Base-by-base conservation (phyloP, 108 stramenopile species). In the Fragilaria crotonensis region DNA sequence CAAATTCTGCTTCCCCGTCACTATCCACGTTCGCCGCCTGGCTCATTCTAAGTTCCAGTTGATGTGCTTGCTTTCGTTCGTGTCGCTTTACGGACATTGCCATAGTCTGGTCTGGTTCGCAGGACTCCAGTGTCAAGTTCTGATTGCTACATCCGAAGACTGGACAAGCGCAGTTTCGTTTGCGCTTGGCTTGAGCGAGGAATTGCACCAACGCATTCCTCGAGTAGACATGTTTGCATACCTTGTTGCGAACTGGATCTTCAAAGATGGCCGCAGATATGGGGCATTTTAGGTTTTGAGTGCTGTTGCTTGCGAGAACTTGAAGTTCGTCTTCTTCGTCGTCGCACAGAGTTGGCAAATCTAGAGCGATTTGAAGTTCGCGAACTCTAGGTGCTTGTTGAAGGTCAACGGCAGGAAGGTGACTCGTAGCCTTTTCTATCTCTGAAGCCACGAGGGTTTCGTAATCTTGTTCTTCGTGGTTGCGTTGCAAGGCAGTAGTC, bases 151-250 rank as follows among this genome's bases (percentile, higher is more conserved):
- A 89, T 14, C 87, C 87, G 22, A 80, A 54, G 2, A 81, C 58
- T 47, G 87, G 87, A 60, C 87, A 89, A 4, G 49, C 68, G 19
- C 57, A 58, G 7, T 20, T 21, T 41, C 50, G 25, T 2, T 25
- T 2, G 7, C 20, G 25, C 25, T 75, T 74, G 2, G 58, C 33
- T 25, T 55, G 70, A 3, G 54, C 23, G 0, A 85, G 4, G 59
- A 75, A 47, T 28, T 80, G 73, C 2, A 58, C 31, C 41, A 89
- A 73, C 4, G 77, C 83, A 20, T 50, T 68, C 19, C 50, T 51
- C 31, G 65, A 69, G 52, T 85, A 89, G 20, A 69, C 68, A 57
- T 89, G 87, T 25, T 62, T 57, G 57, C 87, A 89, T 11, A 76
- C 58, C 45, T 73, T 80, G 57, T 76, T 85, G 33, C 50, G 69